Evolutionary conservation across 2,329 filamentous ascomycete genomes (phyloP), one percentile per base, ranked within the genome.

Genomic region (Conoideocrella luteorostrata): DNA sequence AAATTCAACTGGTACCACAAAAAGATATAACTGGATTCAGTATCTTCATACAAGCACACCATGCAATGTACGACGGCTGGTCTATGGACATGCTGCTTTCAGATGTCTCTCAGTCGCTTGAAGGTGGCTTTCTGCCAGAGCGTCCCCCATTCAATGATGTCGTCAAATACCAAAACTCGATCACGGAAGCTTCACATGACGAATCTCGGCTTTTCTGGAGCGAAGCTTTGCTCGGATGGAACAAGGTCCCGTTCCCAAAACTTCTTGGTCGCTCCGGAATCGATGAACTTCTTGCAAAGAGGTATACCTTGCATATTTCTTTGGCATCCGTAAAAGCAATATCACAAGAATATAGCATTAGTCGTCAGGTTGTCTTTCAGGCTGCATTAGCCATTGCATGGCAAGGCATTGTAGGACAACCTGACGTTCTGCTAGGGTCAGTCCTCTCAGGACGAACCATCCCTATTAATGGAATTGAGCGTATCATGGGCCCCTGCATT

Each of bases 31-130:
- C 50, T 38, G 43, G 57, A 3, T 54, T 57, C 24, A 52, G 66
- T 7, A 39, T 59, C 4, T 62, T 77, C 10, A 42, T 87, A 35
- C 71, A 83, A 11, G 68, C 94, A 0, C 89, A 95, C 57, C 90
- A 96, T 62, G 81, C 87, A 1, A 60, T 94, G 1, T 96, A 95
- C 56, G 90, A 96, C 61, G 90, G 89, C n/a, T 96, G 90, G 90
- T 90, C 88, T 0, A 75, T 89, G 56, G 85, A 95, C 41, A 68
- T 91, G 23, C 63, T 94, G 0, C 53, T 87, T 12, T 66, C 74
- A 21, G 88, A 95, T 58, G 65, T 95, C 4, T 69, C 75, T 4
- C 56, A 54, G 0, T 51, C 84, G 2, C 54, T 85, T 0, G 39
- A 41, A 22, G 56, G 59, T 7, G 42, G 48, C 2, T 12, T 39